Base-by-base conservation (phyloP, 139 green algal species). In the Tetraselmis chui region DNA sequence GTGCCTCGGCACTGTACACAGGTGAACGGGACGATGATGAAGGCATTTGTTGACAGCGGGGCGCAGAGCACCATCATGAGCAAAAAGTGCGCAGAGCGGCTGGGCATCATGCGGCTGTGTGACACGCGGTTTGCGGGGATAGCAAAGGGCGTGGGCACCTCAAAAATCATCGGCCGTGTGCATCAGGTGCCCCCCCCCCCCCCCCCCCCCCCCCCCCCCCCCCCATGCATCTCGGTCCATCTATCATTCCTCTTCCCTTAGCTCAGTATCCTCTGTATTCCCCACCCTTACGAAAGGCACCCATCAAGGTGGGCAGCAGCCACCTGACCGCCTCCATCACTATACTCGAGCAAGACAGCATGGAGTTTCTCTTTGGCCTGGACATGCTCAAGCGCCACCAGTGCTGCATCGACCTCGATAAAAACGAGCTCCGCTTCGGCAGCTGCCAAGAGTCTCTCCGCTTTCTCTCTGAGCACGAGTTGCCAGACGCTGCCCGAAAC, bases 341-440 rank as follows among this genome's bases (percentile, higher is more conserved):
- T 0, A 89, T 99, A 24, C 85, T 99, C 84, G 97, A 99, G 87
- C 88, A 94, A 83, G 88, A 93, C 67, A 86, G 91, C 24, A 91
- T 94, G 79, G 92, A 97, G 45, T 98, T 99, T 87, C 91, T 99
- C 31, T 98, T 99, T 82, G 97, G 96, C 0, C 89, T 99, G 31
- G 96, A 99, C 89, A 98, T 97, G 88, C 87, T 99, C 58, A 89
- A 91, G 59, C 82, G 93, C 0, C 95, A 98, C 85, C 91, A 90
- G 82, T 95, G 91, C 85, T 86, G 29, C 84, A 94, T 97, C 32
- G 92, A 96, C 81, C 85, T 96, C 29, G 45, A 80, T 1, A 86
- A 89, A 32, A 91, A 90, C 79, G 81, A 88, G 81, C 90, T 97
- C 75, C 81, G 83, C 78, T 94, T 97, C 83, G 80, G 88, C 80